Conservation (phyloP, 2,329 filamentous ascomycete species). For the Zasmidium citrigriseum region DNA sequence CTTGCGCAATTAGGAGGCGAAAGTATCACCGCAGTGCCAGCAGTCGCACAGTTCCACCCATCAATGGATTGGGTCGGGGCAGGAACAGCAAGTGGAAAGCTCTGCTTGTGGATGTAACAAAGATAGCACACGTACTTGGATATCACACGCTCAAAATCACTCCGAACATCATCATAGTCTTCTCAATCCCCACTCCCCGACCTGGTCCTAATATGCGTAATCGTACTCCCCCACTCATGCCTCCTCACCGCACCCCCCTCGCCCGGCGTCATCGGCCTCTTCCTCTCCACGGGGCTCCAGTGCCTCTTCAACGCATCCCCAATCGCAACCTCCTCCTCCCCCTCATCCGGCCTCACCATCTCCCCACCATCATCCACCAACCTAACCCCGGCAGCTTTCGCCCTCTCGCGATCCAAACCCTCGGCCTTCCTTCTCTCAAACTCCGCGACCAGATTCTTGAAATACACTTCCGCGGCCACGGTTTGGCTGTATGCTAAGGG, state of each 20-base stretch:
- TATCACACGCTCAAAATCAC: not conserved
- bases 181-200: constrained; percentile 22
- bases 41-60: constrained; percentile 88
- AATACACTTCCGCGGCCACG: constrained; percentile 80
- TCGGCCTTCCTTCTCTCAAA: constrained; percentile 62
- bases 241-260: constrained; percentile 31
- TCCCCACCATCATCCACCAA: constrained; percentile 27
- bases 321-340: constrained; percentile 29
- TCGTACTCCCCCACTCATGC: constrained; percentile 29
- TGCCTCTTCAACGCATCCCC: constrained; percentile 32
- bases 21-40: constrained; percentile 90
- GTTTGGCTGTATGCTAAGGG: constrained; percentile 81
- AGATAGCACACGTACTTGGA: not conserved
- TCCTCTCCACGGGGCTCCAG: constrained; percentile 35
- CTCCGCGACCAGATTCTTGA: constrained; percentile 74
- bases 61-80: constrained; percentile 88
- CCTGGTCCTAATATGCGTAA: constrained; percentile 27
- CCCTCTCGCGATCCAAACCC: constrained; percentile 35
- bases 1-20: constrained; percentile 85
- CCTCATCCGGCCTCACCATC: constrained; percentile 7
- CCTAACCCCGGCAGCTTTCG: constrained; percentile 31
- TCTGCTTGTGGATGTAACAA: constrained; percentile 82
- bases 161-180: not conserved
- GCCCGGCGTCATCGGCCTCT: constrained; percentile 29
- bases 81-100: constrained; percentile 86